Conservation (phyloP, 371 early-diverging fungal species). For the Cokeromyces recurvatus region DNA sequence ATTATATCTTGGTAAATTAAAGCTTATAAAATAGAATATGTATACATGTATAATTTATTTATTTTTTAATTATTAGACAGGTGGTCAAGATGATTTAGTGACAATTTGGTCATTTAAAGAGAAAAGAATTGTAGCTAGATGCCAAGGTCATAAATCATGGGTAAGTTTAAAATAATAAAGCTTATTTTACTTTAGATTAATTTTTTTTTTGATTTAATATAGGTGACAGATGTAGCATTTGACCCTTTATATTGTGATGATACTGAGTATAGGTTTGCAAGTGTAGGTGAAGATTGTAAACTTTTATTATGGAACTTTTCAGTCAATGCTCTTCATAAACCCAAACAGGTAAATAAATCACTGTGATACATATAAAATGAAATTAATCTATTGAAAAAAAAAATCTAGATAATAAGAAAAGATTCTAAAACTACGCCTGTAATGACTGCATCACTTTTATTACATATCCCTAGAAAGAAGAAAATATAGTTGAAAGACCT, state of each 20-base stretch:
- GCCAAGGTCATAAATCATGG: constrained; percentile 92
- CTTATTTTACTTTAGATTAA: background rate
- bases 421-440: too few species aligned
- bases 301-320: constrained; percentile 89
- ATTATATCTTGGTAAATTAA: constrained; percentile 71
- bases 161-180: constrained; percentile 38
- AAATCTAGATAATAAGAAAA: too few species aligned
- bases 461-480: too few species aligned
- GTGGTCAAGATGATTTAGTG: constrained; percentile 93
- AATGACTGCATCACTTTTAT: too few species aligned
- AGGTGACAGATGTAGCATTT: constrained; percentile 80
- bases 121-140: constrained; percentile 70
- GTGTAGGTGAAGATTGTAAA: constrained; percentile 68
- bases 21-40: background rate
- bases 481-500: too few species aligned
- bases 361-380: too few species aligned
- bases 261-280: constrained; percentile 75
- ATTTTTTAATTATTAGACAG: constrained; percentile 31
- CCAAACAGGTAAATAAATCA: constrained; percentile 49
- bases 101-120: constrained; percentile 82
- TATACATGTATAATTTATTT: background rate
- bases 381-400: too few species aligned
- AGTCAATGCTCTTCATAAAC: constrained; percentile 64
- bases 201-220: background rate
- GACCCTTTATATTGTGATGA: constrained; percentile 83